These are phyloP conservation scores for Parachaetomium inaequale DNA, from an alignment of 495 filamentous ascomycete species.

Conservation along the genomic window DNA sequence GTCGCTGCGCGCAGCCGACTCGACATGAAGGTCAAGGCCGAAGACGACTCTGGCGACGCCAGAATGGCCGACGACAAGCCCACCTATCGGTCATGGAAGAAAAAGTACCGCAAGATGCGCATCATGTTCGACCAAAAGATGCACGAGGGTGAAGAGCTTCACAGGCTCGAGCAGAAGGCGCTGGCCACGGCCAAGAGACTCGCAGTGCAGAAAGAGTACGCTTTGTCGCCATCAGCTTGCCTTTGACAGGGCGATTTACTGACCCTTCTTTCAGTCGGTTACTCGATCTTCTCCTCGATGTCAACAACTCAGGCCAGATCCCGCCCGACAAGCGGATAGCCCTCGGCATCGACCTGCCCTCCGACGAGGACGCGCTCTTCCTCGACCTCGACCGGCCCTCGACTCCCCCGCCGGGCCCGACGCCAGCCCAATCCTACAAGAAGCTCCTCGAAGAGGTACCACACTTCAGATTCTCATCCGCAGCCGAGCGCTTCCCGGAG, in stretches of 20 bases:
- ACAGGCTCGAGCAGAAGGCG: conserved; percentile 72
- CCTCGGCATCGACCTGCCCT: conserved; percentile 57
- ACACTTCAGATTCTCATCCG: conserved; percentile 38
- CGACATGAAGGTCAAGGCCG: conserved; percentile 28
- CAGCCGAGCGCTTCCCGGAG: conserved; percentile 38
- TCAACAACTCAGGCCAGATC: conserved; percentile 75
- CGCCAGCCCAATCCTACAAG: conserved; percentile 37
- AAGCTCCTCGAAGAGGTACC: conserved; percentile 42
- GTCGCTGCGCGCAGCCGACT: conserved; percentile 22
- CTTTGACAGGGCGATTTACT: conserved; percentile 3
- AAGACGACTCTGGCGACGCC: conserved; percentile 35
- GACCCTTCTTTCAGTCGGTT: conserved; percentile 52
- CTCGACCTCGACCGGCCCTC: conserved; percentile 33
- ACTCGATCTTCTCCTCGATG: conserved; percentile 79
- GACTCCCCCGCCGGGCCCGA: conserved; percentile 25
- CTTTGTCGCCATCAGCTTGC: conserved; percentile 11
- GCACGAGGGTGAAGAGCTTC: conserved; percentile 72
- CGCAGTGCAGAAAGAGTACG: conserved; percentile 76
- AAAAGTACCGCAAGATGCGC: conserved; percentile 94
- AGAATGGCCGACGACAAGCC: conserved; percentile 36
- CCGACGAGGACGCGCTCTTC: conserved; percentile 35
- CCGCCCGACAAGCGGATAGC: conserved; percentile 68
- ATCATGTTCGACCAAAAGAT: conserved; percentile 79
- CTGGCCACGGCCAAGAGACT: conserved; percentile 71
- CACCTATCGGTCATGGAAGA: conserved; percentile 57